A percentile compares a stretch with the other conserved stretches of the same genome.
Conservation (phyloP, 345 rosid species). For the Linum trigynum region DNA sequence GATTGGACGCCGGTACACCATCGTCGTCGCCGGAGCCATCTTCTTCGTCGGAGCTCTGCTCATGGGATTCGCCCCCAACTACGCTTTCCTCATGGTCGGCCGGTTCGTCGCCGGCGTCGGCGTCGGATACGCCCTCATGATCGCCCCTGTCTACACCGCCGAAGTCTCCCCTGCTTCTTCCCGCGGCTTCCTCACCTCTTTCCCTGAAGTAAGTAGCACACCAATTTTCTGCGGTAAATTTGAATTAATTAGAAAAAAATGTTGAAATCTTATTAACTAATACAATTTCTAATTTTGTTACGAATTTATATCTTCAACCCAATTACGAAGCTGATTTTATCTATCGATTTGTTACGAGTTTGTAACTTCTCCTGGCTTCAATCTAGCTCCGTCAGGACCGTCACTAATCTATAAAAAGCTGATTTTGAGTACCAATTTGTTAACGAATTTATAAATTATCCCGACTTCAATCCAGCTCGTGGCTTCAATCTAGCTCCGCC, state of each 20-base stretch:
- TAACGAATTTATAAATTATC: background rate
- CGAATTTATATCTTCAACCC: too few species aligned
- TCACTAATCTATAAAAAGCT: too few species aligned
- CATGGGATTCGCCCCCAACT: constrained; percentile 5
- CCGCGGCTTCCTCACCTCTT: constrained; percentile 7
- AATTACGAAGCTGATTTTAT: background rate
- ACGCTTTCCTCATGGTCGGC: constrained; percentile 3
- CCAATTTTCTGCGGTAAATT: background rate
- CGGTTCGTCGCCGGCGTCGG: constrained; percentile 5
- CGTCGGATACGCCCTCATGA: constrained; percentile 5
- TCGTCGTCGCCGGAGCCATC: background rate
- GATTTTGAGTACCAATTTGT: background rate
- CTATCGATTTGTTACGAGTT: background rate
- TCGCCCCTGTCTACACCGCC: constrained; percentile 5
- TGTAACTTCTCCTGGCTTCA: background rate
- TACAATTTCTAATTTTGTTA: too few species aligned
- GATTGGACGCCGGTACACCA: constrained; percentile 5
- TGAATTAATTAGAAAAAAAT: background rate
- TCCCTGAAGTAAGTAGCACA: background rate
- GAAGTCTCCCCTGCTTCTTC: constrained; percentile 2
- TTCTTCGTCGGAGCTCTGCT: constrained; percentile 3
- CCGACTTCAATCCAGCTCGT: too few species aligned
- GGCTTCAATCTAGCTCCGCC: background rate
- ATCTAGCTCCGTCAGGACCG: background rate
- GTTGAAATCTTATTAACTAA: background rate